Conservation (phyloP, 345 rosid species). For the Eucalyptus globulus region DNA sequence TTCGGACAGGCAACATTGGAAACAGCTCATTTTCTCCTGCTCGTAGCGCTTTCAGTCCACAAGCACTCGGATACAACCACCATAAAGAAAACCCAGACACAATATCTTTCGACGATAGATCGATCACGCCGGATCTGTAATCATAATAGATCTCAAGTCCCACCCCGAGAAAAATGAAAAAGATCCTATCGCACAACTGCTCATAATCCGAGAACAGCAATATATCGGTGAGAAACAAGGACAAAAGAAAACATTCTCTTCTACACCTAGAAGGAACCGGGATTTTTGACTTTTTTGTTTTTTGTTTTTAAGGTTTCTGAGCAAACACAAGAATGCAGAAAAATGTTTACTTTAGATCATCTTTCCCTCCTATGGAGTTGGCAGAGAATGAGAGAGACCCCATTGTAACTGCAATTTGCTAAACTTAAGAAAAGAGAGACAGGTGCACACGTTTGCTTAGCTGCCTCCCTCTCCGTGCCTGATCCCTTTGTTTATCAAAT, state of each 20-base stretch:
- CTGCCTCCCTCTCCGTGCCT: not conserved
- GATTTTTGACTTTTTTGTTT: not conserved
- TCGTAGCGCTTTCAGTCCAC: not conserved
- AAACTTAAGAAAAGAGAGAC: not conserved
- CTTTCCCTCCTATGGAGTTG: not conserved
- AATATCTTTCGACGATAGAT: not conserved
- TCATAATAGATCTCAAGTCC: not conserved
- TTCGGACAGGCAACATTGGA: conserved; percentile 45
- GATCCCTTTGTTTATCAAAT: not conserved
- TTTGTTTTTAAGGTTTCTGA: conserved; percentile 20
- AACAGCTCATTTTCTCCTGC: conserved; percentile 34
- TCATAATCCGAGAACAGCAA: not conserved
- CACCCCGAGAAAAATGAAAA: not conserved
- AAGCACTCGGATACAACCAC: conserved; percentile 6
- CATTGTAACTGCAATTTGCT: not conserved
- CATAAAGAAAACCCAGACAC: conserved; percentile 8
- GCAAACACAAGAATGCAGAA: not conserved
- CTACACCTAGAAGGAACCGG: conserved; percentile 23
- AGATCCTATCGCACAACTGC: not conserved
- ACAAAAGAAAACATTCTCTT: not conserved
- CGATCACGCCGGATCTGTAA: not conserved
- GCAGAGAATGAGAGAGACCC: not conserved
- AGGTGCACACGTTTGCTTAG: not conserved
- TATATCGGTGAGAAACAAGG: not conserved
- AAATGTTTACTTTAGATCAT: not conserved